Percentiles rank a stretch among this genome's conserved stretches.
Conservation (phyloP, 2,329 filamentous ascomycete species). For the Fusarium sp. region DNA sequence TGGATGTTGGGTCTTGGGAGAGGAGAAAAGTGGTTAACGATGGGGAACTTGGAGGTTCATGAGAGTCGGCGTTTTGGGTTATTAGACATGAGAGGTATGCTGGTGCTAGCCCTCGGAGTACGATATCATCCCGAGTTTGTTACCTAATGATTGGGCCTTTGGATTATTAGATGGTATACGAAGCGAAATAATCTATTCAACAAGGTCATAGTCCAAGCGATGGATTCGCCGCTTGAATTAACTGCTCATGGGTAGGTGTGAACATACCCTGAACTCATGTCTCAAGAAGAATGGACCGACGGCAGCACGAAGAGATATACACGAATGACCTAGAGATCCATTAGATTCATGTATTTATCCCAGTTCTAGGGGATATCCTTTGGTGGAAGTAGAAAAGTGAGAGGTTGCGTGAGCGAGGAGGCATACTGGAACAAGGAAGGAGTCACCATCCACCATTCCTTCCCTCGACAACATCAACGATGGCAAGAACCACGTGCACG, state of each 20-base stretch:
- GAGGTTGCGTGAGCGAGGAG: not conserved
- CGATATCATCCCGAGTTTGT: not conserved
- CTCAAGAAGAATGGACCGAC: not conserved
- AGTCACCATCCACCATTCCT: not conserved
- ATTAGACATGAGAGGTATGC: not conserved
- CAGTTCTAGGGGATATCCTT: not conserved
- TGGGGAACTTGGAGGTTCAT: not conserved
- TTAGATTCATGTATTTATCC: not conserved
- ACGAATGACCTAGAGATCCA: not conserved
- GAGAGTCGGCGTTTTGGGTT: not conserved
- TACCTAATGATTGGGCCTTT: not conserved
- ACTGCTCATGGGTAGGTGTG: not conserved
- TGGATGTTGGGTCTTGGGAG: not conserved
- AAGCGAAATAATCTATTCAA: not conserved
- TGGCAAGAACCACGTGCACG: not conserved
- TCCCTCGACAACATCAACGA: not conserved
- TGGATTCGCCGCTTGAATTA: not conserved
- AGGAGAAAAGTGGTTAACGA: not conserved
- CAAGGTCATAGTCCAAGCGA: not conserved
- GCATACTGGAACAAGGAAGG: not conserved
- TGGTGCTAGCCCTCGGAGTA: not conserved
- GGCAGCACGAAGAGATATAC: not conserved
- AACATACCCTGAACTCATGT: not conserved
- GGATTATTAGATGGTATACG: not conserved
- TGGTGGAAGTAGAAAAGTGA: not conserved